These are phyloP conservation scores for Phytophthora colocasiae DNA, from an alignment of 352 stramenopile species.

Conservation along the genomic window DNA sequence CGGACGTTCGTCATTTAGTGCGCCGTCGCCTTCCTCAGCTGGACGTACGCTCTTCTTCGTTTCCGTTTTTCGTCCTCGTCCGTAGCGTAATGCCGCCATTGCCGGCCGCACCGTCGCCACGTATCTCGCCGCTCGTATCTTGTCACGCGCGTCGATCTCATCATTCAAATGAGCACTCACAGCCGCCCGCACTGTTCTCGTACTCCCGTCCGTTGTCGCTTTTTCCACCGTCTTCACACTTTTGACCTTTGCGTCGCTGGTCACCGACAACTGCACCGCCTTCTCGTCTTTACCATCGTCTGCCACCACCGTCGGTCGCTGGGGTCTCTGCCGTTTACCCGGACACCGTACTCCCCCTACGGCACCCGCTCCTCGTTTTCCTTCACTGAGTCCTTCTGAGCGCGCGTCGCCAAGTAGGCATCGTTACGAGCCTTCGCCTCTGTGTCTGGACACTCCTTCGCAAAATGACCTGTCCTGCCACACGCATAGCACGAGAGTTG, in stretches of 20 bases:
- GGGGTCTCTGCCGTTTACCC: not conserved
- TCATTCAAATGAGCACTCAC: not conserved
- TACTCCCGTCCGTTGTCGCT: not conserved
- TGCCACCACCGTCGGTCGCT: not conserved
- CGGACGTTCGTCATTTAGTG: no score
- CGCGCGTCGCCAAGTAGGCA: not conserved
- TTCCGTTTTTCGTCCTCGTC: no score
- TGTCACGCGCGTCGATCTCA: not conserved
- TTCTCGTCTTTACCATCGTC: not conserved
- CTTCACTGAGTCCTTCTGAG: not conserved
- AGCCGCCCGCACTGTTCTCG: not conserved
- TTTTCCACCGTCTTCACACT: not conserved
- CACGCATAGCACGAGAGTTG: not conserved
- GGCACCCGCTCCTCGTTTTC: not conserved
- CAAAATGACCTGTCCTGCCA: not conserved
- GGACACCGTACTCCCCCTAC: not conserved
- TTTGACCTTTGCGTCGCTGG: not conserved
- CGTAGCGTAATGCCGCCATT: not conserved
- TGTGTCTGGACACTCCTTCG: not conserved
- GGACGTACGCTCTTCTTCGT: no score
- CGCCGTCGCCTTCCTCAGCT: no score
- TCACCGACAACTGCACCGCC: not conserved
- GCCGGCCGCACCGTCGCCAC: not conserved
- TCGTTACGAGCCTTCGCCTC: not conserved
- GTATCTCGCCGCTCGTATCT: not conserved